These are phyloP conservation scores for Crepidotus variabilis DNA, from an alignment of 768 basidiomycete species.

Conservation along the genomic window DNA sequence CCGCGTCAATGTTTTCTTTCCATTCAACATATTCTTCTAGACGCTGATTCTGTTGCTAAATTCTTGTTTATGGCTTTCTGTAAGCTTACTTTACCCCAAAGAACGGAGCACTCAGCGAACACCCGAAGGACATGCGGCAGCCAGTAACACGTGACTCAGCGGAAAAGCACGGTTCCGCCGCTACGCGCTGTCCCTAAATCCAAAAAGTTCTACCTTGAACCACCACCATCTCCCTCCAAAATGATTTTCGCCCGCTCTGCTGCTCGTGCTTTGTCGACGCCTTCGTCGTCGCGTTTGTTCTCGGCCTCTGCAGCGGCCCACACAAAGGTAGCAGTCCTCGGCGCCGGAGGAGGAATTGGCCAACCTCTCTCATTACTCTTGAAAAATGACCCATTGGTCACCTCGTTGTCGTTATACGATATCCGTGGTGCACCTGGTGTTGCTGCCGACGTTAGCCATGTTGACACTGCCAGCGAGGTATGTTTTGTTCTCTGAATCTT, in stretches of 20 bases:
- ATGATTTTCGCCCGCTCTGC: conserved; percentile 66
- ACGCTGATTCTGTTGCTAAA: background rate
- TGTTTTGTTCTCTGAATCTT: conserved; percentile 20
- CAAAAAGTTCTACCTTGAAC: conserved; percentile 10
- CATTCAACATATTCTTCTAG: no score
- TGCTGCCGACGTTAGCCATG: conserved; percentile 94
- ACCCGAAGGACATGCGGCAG: background rate
- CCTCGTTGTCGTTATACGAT: conserved; percentile 85
- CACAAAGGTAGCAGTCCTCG: conserved; percentile 93
- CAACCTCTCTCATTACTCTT: conserved; percentile 93
- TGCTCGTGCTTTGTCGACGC: conserved; percentile 49
- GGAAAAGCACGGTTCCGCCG: background rate
- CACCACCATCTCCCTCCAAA: conserved; percentile 16
- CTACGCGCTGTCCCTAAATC: background rate
- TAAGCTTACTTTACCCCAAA: background rate
- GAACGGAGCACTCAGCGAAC: background rate
- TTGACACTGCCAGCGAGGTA: conserved; percentile 82
- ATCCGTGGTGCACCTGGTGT: conserved; percentile 96
- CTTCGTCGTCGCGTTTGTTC: conserved; percentile 58
- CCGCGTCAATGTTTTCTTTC: no score
- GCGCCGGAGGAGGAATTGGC: conserved; percentile 98
- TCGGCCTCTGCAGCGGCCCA: conserved; percentile 68
- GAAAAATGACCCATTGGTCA: conserved; percentile 89
- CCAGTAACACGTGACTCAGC: background rate
- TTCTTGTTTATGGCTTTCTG: background rate